Conservation (phyloP, 148 eudicot genomes). For the Oxyria digyna region DNA sequence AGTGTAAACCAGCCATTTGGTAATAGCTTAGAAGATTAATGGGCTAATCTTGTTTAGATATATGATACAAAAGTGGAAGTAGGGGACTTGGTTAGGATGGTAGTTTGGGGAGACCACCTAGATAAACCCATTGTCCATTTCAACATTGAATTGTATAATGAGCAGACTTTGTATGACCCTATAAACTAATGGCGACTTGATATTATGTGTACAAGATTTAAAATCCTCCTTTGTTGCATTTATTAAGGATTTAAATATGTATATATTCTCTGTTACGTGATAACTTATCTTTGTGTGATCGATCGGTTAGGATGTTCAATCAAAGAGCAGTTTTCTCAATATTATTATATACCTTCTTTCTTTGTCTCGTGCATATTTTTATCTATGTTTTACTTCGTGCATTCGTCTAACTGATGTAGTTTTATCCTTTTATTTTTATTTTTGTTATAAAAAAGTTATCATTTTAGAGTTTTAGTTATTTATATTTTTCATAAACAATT, state of each 20-base stretch:
- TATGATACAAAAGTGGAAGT: neutral
- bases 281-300: conserved; percentile 1
- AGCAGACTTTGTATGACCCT: conserved; percentile 8
- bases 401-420: too few relatives aligned
- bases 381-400: too few relatives aligned
- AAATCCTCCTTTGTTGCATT: neutral
- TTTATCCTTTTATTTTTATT: too few relatives aligned
- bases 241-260: neutral
- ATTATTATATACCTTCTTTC: neutral
- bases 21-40: too few relatives aligned
- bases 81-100: neutral
- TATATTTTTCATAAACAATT: too few relatives aligned
- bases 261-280: neutral
- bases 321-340: neutral
- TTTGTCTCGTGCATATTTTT: neutral
- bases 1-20: neutral
- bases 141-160: neutral
- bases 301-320: neutral
- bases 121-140: neutral
- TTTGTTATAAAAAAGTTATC: too few relatives aligned
- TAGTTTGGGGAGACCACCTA: neutral
- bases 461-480: too few relatives aligned
- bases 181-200: neutral
- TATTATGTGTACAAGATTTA: neutral
- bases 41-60: neutral